phyloP scores from a whole-genome alignment of 1,284 basidiomycete species.

The Ceratobasidium sp. region DNA sequence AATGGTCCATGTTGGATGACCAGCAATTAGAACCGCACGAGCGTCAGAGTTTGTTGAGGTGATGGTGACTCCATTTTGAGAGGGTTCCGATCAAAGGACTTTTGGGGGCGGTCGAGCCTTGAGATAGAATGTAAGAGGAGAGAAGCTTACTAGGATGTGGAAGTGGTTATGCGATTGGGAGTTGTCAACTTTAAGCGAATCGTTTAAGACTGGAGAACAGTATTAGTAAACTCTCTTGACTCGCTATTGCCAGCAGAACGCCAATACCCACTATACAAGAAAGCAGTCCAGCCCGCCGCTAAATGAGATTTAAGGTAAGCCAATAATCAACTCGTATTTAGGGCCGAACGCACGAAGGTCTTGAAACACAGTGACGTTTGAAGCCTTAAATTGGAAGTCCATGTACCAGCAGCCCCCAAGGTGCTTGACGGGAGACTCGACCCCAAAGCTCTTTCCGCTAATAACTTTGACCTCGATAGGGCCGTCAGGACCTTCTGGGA shows the following conservation, averaged over 20 bases:
- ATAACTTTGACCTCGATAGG: constrained; percentile 83
- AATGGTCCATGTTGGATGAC: constrained; percentile 91
- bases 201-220: constrained; percentile 67
- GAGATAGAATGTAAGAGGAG: too few species aligned
- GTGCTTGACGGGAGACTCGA: constrained; percentile 87
- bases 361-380: constrained; percentile 80
- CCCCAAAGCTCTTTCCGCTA: constrained; percentile 86
- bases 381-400: constrained; percentile 77
- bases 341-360: constrained; percentile 71
- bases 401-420: constrained; percentile 95
- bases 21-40: constrained; percentile 64
- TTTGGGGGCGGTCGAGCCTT: neutral
- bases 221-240: constrained; percentile 10
- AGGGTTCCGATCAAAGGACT: constrained; percentile 54
- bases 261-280: constrained; percentile 73
- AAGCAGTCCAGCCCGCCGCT: constrained; percentile 84
- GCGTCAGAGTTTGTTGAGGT: constrained; percentile 49
- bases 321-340: neutral
- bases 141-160: constrained; percentile 69
- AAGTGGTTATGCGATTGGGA: constrained; percentile 64
- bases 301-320: constrained; percentile 10
- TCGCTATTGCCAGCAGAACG: neutral
- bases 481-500: constrained; percentile 77
- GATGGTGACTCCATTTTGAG: constrained; percentile 54
- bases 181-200: constrained; percentile 67